Percentiles rank a stretch among this genome's conserved stretches.
Conservation (phyloP, 495 filamentous ascomycete species). For the Aspergillus avenaceus region DNA sequence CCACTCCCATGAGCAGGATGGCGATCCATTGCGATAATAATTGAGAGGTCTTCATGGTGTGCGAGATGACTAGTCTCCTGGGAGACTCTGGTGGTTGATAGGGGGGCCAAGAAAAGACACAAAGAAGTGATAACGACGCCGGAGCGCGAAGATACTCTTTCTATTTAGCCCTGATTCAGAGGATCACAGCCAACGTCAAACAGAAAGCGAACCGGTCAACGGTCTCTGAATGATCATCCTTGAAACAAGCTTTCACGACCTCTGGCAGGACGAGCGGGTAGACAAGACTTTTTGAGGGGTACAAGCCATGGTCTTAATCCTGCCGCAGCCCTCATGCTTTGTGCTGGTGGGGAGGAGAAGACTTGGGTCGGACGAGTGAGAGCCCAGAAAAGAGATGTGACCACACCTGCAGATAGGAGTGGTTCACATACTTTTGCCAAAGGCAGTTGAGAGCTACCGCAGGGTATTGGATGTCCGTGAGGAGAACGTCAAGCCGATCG, state of each 20-base stretch:
- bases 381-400: slow-evolving; percentile 32
- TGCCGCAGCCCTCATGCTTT: slow-evolving; percentile 7
- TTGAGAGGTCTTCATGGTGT: slow-evolving; percentile 23
- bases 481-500: slow-evolving; percentile 6
- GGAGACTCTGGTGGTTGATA: neutral
- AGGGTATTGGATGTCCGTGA: slow-evolving; percentile 7
- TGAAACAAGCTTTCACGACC: slow-evolving; percentile 25
- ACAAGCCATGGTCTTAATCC: slow-evolving; percentile 10
- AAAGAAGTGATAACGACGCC: neutral
- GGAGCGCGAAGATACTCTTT: slow-evolving; percentile 8
- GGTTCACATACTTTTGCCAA: slow-evolving; percentile 12
- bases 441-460: slow-evolving; percentile 1
- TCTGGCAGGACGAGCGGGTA: slow-evolving; percentile 23
- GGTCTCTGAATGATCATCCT: slow-evolving; percentile 17
- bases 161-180: neutral
- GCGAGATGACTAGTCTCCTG: neutral
- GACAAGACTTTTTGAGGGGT: slow-evolving; percentile 37
- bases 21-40: slow-evolving; percentile 45
- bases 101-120: slow-evolving; percentile 2
- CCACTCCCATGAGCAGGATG: slow-evolving; percentile 43
- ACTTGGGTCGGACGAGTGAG: slow-evolving; percentile 27
- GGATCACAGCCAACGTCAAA: neutral
- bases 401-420: slow-evolving; percentile 25
- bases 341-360: slow-evolving; percentile 13
- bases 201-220: neutral